A percentile compares a stretch with the other conserved stretches of the same genome.
Conservation (phyloP, 2,329 filamentous ascomycete species). For the Pseudopithomyces chartarum region DNA sequence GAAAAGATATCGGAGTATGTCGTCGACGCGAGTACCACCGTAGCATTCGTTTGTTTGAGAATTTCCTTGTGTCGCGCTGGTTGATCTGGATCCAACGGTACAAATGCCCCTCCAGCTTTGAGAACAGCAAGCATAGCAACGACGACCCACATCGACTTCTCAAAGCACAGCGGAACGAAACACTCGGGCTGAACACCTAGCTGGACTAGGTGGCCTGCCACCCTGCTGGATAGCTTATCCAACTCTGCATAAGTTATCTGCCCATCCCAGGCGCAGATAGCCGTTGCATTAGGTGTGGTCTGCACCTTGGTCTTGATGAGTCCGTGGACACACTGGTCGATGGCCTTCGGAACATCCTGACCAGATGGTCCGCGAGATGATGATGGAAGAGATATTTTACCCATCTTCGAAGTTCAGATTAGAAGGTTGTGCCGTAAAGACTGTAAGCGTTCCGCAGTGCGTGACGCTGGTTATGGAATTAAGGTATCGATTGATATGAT, state of each 20-base stretch:
- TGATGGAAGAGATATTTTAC: too few species aligned
- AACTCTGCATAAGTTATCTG: neutral
- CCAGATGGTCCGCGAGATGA: too few species aligned
- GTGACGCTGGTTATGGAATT: too few species aligned
- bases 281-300: neutral
- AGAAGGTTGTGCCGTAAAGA: too few species aligned
- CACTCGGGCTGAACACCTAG: neutral
- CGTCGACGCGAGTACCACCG: neutral
- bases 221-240: neutral
- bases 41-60: neutral
- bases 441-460: too few species aligned
- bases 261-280: neutral
- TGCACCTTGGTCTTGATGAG: neutral
- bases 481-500: too few species aligned
- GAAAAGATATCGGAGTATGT: neutral
- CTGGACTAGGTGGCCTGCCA: neutral
- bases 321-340: neutral
- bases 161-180: neutral
- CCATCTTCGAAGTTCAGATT: too few species aligned
- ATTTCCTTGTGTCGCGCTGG: neutral
- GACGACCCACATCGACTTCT: slow-evolving; percentile 5
- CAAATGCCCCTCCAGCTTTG: neutral
- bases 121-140: neutral
- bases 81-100: too few species aligned
- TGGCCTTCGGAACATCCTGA: neutral